Evolutionary conservation across 2,329 filamentous ascomycete genomes (phyloP), one percentile per base, ranked within the genome.

Genomic region (Chrysoporthe austroafricana): DNA sequence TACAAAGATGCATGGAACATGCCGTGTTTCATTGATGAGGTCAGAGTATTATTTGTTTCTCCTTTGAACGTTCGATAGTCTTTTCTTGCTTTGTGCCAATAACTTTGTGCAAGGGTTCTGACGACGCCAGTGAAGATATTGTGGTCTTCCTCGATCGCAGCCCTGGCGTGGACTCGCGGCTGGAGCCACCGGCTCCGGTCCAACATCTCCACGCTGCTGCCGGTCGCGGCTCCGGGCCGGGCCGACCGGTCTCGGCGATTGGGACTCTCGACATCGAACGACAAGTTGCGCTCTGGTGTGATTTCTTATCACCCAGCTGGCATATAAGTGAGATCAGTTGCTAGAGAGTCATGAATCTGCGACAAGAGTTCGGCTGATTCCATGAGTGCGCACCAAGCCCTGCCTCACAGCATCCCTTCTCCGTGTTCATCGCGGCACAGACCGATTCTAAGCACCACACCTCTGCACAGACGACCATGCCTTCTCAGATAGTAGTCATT

Each of bases 221-320:
- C 42, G 59, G 21, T 21, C 13, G 26, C 46, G 34, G 39, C 18
- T 52, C 62, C 50, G 62, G 62, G 62, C 62, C 39, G 62, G 48
- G n/a, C 50, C 14, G 34, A 63, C 32, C 61, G 62, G 62, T 56
- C 18, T 63, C 62, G 62, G 62, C 62, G 50, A 56, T 43, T 39
- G 11, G 11, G 18, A 34, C 21, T 7, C 56, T 58, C 36, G 34
- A n/a, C 44, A n/a, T 62, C 60, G 60, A 62, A 62, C 34, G 60
- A 62, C 46, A 9, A 26, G 57, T 8, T 21, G 21, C n/a, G 9
- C 9, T 39, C 16, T 5, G 5, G n/a, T 26, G 8, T 44, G 57
- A 48, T 18, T 21, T 8, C 26, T n/a, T n/a, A 14, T 32, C n/a
- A 21, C 21, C 16, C n/a, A 42, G n/a, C 26, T 8, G 16, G 1